Conservation (phyloP, 495 filamentous ascomycete species). For the Penicillium bialowiezense region DNA sequence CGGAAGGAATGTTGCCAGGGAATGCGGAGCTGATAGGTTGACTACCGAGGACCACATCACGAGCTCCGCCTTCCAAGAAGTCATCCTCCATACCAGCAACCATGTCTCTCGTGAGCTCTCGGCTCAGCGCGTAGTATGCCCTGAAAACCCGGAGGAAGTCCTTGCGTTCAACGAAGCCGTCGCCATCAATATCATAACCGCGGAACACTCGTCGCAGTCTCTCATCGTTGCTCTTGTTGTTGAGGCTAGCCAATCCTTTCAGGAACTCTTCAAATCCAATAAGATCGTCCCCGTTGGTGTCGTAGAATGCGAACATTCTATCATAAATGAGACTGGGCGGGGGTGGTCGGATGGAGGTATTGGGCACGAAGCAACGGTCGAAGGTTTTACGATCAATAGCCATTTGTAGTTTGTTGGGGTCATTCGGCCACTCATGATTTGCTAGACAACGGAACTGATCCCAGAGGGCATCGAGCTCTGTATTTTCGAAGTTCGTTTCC, state of each 20-base stretch:
- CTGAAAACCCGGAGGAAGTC: constrained; percentile 92
- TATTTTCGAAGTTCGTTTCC: constrained; percentile 73
- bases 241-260: constrained; percentile 76
- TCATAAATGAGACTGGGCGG: constrained; percentile 90
- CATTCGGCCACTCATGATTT: constrained; percentile 77
- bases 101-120: constrained; percentile 81
- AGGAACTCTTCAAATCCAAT: constrained; percentile 96
- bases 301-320: constrained; percentile 95
- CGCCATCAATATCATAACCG: constrained; percentile 86
- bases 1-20: constrained; percentile 61
- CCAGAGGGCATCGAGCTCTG: constrained; percentile 88
- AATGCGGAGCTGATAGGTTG: constrained; percentile 76
- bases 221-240: constrained; percentile 63
- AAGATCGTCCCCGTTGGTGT: constrained; percentile 79
- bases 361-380: constrained; percentile 83
- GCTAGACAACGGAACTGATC: constrained; percentile 95
- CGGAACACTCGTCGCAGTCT: constrained; percentile 74
- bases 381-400: constrained; percentile 92
- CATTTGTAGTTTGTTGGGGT: constrained; percentile 70
- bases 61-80: constrained; percentile 67
- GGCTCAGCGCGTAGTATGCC: constrained; percentile 82
- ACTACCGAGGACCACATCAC: constrained; percentile 69
- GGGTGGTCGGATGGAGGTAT: constrained; percentile 68
- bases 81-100: constrained; percentile 80
- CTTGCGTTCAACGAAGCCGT: constrained; percentile 81